Percentiles rank a stretch among this genome's conserved stretches.
These are phyloP conservation scores for Chloranthus sessilifolius DNA, from an alignment of 164 flowering plant species.

Conservation along the genomic window DNA sequence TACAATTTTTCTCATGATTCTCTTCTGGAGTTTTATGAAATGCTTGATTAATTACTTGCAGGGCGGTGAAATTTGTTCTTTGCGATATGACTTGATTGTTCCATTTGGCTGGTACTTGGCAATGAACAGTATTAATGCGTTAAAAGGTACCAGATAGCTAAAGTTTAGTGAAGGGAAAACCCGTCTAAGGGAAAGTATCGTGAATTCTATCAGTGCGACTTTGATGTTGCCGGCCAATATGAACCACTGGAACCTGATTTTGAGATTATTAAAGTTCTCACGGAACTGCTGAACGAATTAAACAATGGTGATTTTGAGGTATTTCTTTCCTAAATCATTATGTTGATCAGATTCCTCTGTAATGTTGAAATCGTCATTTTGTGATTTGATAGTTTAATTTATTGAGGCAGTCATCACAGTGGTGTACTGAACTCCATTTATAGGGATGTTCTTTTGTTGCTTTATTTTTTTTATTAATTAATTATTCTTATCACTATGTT, in stretches of 20 bases:
- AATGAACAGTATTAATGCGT: conserved; percentile 71
- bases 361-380: no score
- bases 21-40: no score
- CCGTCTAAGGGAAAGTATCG: conserved; percentile 89
- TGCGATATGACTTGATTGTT: conserved; percentile 88
- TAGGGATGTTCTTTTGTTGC: no score
- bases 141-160: conserved; percentile 82
- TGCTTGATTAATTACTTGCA: no score
- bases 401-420: no score
- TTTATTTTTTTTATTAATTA: no score
- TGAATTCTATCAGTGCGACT: conserved; percentile 92
- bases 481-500: no score
- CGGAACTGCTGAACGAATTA: conserved; percentile 81
- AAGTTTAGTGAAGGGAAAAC: conserved; percentile 85
- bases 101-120: conserved; percentile 89
- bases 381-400: no score
- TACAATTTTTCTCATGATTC: no score
- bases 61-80: conserved; percentile 91
- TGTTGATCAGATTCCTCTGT: no score
- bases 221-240: conserved; percentile 84
- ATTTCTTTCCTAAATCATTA: no score
- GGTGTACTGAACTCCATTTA: no score
- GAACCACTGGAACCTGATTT: conserved; percentile 75
- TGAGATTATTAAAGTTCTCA: conserved; percentile 70
- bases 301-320: conserved; percentile 87